A percentile compares a stretch with the other conserved stretches of the same genome.
phyloP scores from a whole-genome alignment of 495 filamentous ascomycete genomes.

The Talaromyces stipitatus region DNA sequence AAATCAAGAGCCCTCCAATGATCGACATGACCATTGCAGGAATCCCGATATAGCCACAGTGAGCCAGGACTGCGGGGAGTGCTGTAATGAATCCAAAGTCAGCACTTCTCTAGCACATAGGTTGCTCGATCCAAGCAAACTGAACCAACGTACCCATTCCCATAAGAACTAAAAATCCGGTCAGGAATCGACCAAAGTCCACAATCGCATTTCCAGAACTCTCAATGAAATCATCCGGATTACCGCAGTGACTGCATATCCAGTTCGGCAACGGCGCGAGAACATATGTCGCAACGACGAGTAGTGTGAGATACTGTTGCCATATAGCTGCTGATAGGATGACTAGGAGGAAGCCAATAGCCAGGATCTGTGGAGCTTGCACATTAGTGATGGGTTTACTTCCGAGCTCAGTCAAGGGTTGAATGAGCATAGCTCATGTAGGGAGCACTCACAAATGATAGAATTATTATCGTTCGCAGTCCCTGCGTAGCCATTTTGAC shows the following conservation, averaged over 20 bases:
- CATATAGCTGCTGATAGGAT: constrained; percentile 96
- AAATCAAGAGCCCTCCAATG: constrained; percentile 85
- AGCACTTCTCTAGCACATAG: background rate
- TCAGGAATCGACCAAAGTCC: constrained; percentile 90
- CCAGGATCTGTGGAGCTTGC: constrained; percentile 58
- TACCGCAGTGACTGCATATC: constrained; percentile 80
- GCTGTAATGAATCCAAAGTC: constrained; percentile 43
- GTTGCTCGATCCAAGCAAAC: too few species aligned
- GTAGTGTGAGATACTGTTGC: constrained; percentile 83
- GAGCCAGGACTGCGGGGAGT: constrained; percentile 82
- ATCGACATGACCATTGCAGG: constrained; percentile 96
- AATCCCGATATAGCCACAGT: constrained; percentile 67
- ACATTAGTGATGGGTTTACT: constrained; percentile 2
- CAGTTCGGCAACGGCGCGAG: constrained; percentile 93
- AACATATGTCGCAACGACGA: constrained; percentile 93
- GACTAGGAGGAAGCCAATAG: constrained; percentile 97
- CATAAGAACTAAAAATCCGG: constrained; percentile 96
- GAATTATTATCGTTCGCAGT: constrained; percentile 76
- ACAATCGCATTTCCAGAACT: constrained; percentile 69
- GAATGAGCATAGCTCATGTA: background rate
- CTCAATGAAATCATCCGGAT: constrained; percentile 96
- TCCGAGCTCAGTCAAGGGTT: background rate
- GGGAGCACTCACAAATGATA: constrained; percentile 71
- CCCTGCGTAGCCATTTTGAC: constrained; percentile 5
- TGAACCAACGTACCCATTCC: constrained; percentile 81